Evolutionary conservation across 2,329 filamentous ascomycete genomes (phyloP).

Genomic region (Alternaria viburni): DNA sequence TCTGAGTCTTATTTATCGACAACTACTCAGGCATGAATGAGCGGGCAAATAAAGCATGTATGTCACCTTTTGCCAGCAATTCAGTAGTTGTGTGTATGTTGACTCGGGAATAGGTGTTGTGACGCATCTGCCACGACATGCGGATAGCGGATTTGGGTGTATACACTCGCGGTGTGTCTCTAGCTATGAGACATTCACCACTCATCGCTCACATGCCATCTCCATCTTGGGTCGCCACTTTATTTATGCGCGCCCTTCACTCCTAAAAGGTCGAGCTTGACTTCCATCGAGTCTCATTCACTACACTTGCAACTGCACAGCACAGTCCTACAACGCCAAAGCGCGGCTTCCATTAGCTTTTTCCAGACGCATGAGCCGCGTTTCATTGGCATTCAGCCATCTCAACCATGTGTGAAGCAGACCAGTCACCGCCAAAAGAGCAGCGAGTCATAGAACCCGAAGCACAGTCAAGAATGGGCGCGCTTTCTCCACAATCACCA

Average conservation of each 20-base stretch:
- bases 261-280: neutral
- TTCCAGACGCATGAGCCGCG: fast-evolving
- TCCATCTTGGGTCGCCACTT: fast-evolving
- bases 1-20: neutral
- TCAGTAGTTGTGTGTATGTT: neutral
- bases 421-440: neutral
- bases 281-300: neutral
- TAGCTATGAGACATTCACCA: neutral
- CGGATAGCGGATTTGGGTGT: too few species aligned
- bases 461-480: fast-evolving
- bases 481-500: neutral
- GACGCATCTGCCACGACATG: neutral
- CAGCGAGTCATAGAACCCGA: neutral
- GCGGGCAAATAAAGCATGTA: too few species aligned
- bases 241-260: neutral
- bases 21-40: neutral
- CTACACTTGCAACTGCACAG: neutral
- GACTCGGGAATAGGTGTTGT: neutral
- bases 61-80: neutral
- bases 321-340: neutral
- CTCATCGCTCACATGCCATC: neutral
- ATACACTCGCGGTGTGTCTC: too few species aligned
- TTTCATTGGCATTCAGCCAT: neutral
- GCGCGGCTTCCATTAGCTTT: neutral
- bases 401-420: neutral